Conservation (phyloP, 208 protist species). For the Endotrypanum monterogeii region DNA sequence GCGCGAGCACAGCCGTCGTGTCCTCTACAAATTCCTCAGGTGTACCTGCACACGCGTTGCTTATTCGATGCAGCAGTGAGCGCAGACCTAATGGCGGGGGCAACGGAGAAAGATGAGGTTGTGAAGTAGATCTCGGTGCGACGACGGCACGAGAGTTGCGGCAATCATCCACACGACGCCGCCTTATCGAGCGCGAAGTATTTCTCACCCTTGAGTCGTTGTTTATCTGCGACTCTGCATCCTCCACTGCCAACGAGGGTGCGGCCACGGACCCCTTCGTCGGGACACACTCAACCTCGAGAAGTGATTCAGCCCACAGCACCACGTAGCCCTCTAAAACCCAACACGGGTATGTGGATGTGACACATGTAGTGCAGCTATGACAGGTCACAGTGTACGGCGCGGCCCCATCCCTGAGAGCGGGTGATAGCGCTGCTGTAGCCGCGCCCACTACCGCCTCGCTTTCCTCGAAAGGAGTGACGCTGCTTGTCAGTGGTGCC, state of each 20-base stretch:
- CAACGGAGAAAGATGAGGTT: not conserved
- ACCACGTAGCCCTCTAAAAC: conserved; percentile 52
- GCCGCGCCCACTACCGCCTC: not conserved
- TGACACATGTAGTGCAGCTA: conserved; percentile 35
- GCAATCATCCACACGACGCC: not conserved
- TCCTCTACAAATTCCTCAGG: not conserved
- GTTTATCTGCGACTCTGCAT: not conserved
- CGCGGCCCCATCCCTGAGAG: not conserved
- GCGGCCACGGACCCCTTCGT: not conserved
- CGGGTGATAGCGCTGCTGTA: not conserved
- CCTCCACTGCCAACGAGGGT: not conserved
- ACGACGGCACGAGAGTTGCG: not conserved
- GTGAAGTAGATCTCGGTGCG: not conserved
- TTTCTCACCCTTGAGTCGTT: not conserved
- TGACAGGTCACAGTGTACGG: conserved; percentile 22
- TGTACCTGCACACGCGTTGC: not conserved
- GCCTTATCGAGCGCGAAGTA: not conserved
- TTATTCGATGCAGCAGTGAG: conserved; percentile 4
- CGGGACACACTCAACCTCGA: conserved; percentile 22
- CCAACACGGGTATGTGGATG: conserved; percentile 33
- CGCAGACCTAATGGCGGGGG: conserved; percentile 2
- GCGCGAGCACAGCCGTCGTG: not conserved
- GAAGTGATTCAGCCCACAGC: conserved; percentile 59
- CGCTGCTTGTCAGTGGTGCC: not conserved
- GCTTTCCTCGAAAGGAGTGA: not conserved